These are phyloP conservation scores for Epichloe elymi DNA, from an alignment of 2,329 filamentous ascomycete genomes.

Conservation along the genomic window DNA sequence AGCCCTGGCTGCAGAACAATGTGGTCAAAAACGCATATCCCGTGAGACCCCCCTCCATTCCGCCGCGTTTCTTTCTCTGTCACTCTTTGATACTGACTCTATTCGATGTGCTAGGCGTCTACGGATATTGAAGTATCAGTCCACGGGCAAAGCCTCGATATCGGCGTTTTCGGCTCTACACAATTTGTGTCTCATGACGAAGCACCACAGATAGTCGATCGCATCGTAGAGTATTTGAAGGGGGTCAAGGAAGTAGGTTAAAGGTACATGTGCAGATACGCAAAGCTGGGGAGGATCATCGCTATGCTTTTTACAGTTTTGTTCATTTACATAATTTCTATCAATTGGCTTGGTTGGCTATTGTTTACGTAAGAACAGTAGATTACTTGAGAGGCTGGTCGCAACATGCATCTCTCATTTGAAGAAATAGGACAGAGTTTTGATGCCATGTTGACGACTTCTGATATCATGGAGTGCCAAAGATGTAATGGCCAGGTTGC, in stretches of 20 bases:
- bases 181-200: slow-evolving; percentile 13
- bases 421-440: slow-evolving; percentile 41
- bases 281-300: too few species aligned
- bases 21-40: slow-evolving; percentile 14
- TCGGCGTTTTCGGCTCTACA: slow-evolving; percentile 27
- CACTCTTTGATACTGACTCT: not conserved
- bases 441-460: slow-evolving; percentile 35
- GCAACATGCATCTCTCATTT: too few species aligned
- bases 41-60: slow-evolving; percentile 10
- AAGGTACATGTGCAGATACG: not conserved
- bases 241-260: not conserved
- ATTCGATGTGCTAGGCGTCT: slow-evolving; percentile 17
- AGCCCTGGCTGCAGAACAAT: slow-evolving; percentile 12
- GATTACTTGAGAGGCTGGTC: too few species aligned
- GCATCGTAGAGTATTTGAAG: slow-evolving; percentile 12
- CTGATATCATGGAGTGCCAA: slow-evolving; percentile 13
- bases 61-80: not conserved
- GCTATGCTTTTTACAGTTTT: too few species aligned
- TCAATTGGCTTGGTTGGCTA: too few species aligned
- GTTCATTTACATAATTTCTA: too few species aligned
- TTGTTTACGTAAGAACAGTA: too few species aligned
- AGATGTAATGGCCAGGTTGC: too few species aligned
- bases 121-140: slow-evolving; percentile 29
- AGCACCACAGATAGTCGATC: slow-evolving; percentile 14
- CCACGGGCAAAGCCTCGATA: slow-evolving; percentile 17